phyloP scores from a whole-genome alignment of 2,329 filamentous ascomycete genomes.

The Ambrosiella beaveri region DNA sequence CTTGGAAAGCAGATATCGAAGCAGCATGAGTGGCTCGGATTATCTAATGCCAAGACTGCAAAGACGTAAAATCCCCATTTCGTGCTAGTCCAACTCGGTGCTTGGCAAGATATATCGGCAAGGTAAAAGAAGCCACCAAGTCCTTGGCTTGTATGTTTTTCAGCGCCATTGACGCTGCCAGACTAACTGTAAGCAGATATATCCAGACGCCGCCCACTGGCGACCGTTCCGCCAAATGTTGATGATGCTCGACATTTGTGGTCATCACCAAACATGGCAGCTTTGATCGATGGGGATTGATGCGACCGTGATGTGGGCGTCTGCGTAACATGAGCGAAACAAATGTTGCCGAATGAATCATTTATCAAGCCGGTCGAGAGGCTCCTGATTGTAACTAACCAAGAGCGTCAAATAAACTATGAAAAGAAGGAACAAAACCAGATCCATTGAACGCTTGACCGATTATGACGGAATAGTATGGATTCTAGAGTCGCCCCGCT shows the following conservation, averaged over 20 bases:
- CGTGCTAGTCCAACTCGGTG: neutral
- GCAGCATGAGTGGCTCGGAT: neutral
- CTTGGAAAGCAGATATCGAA: constrained; percentile 3
- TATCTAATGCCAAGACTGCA: constrained; percentile 7
- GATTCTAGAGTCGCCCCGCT: neutral
- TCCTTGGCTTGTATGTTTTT: neutral
- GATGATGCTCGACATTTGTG: neutral
- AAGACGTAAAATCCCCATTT: neutral
- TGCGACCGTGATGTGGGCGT: neutral
- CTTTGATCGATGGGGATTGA: neutral
- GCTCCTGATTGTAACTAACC: neutral
- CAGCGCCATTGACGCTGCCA: neutral
- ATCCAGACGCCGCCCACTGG: too few relatives aligned
- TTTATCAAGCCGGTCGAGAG: neutral
- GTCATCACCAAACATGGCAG: neutral
- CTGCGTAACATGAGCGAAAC: neutral
- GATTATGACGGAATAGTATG: neutral
- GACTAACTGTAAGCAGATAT: neutral
- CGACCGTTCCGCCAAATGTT: too few relatives aligned
- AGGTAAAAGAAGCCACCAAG: neutral
- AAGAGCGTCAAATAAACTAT: neutral
- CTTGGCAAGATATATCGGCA: neutral
- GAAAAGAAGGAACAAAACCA: too few relatives aligned
- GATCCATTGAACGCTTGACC: too few relatives aligned
- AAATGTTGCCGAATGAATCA: neutral